Evolutionary conservation across 2,329 filamentous ascomycete genomes (phyloP), one percentile per base, ranked within the genome.

Genomic region (Fusarium sp.): DNA sequence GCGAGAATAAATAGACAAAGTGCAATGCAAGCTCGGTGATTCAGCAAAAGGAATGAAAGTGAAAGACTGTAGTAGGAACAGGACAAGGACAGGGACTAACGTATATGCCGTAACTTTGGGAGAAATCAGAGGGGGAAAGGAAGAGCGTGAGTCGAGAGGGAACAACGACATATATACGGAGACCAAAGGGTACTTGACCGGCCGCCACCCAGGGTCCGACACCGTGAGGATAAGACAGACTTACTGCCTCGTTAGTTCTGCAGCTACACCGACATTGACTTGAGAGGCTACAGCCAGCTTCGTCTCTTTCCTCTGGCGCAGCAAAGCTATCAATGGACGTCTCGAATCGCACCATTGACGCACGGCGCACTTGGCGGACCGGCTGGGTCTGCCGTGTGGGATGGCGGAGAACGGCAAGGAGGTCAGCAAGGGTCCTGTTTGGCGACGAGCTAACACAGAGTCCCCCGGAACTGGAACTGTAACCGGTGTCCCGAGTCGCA

Each of bases 141-240:
- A 43, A 16, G 4, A 32, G 20, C 39, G 64, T 64, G 72, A 73
- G 27, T 34, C 41, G 61, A 68, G 72, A 73, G 71, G 60, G 54
- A 54, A 54, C 35, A 41, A 64, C 62, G 57, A n/a, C 61, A 48
- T 74, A 75, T 75, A 74, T 74, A 69, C 54, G 52, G 67, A n/a
- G 43, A 66, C 27, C 4, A 20, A 70, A 43, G 8, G 39, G 57
- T 27, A 20, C 34, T n/a, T 39, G 35, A n/a, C 23, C 20, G 57
- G 37, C n/a, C 72, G 65, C 68, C 58, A 67, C 58, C 50, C 68
- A 63, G 61, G 57, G 65, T 61, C 45, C 57, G 60, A 60, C 34
- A 60, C 57, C 27, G 66, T 57, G 60, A 45, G 56, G 34, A 63
- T 43, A 45, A 61, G 50, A 34, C 27, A 57, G 39, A 23, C 60